A percentile compares a stretch with the other conserved stretches of the same genome.
These are phyloP conservation scores for Echites panduratus DNA, from an alignment of 257 asterid species.

Conservation along the genomic window DNA sequence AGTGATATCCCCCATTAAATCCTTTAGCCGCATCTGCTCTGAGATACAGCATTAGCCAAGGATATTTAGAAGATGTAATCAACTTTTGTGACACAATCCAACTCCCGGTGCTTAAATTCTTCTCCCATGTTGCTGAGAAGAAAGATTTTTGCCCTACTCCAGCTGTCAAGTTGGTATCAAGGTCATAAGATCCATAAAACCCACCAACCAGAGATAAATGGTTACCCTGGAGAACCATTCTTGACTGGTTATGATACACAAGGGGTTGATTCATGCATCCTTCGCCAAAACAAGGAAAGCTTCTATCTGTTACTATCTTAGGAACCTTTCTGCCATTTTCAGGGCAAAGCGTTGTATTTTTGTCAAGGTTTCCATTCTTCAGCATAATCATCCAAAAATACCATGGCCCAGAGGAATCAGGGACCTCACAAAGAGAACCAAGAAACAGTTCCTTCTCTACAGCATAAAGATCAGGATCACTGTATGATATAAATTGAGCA, in stretches of 20 bases:
- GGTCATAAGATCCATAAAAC: constrained; percentile 76
- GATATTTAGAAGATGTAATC: constrained; percentile 67
- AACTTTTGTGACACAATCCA: constrained; percentile 62
- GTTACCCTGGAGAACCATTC: constrained; percentile 18
- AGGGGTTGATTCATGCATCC: constrained; percentile 94
- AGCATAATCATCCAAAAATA: constrained; percentile 84
- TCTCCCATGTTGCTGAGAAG: constrained; percentile 59
- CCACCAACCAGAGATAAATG: constrained; percentile 57
- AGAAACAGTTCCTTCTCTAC: constrained; percentile 70
- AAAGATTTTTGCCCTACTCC: constrained; percentile 40
- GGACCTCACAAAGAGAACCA: constrained; percentile 60
- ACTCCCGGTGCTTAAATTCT: constrained; percentile 55
- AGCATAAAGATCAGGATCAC: constrained; percentile 64
- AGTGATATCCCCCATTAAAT: constrained; percentile 79
- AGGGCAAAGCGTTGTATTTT: constrained; percentile 67
- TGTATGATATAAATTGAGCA: constrained; percentile 27
- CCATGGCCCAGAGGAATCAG: constrained; percentile 46
- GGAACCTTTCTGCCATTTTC: constrained; percentile 69
- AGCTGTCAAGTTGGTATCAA: constrained; percentile 45
- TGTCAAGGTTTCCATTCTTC: constrained; percentile 79
- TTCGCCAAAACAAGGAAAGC: constrained; percentile 75
- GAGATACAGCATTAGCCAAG: constrained; percentile 83
- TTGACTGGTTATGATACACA: constrained; percentile 54
- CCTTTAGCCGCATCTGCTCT: constrained; percentile 74
- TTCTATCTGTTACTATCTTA: constrained; percentile 56